Base-by-base conservation (phyloP, 2,329 filamentous ascomycete species). In the Pseudopyricularia javanii region DNA sequence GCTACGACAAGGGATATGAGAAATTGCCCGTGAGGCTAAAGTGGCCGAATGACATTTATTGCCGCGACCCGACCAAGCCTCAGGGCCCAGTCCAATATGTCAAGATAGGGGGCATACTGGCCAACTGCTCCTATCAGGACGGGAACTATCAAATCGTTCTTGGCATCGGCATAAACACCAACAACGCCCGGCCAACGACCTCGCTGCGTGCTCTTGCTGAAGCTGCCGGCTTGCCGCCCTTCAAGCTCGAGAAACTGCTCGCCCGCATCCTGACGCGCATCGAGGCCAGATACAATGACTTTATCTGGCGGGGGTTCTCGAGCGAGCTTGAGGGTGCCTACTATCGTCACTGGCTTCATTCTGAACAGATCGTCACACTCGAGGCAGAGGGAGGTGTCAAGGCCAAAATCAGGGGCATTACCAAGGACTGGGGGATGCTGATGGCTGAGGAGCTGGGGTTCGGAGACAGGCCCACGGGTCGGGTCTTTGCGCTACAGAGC, bases 11-110 rank as follows among this genome's bases (percentile, higher is more conserved):
- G 2, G 88, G 84, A 7, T 97, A 94, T 66, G 74, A 80, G 6
- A 73, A 80, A 0, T 67, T 97, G 4, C 87, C 88, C 1, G 76
- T 98, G 40, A 90, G 87, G 64, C 70, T 98, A 32, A 98, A 98
- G 67, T 98, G 93, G 93, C 93, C 93, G 11, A 98, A 98, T 62
- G 93, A 98, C 63, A 88, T 98, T 53, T 91, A 89, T 62, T 85
- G 84, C 1, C 73, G 80, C 22, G 84, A 89, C 61, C 86, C 78
- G 6, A 71, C 67, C 52, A 74, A 74, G 48, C 73, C 72, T 65
- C 3, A 68, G 71, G 11, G 62, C 70, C 43, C 35, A 32, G 65
- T 69, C 0, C 63, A 70, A 2, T 93, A 93, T 59, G 83, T 90
- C 58, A 98, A 98, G 63, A 91, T 98, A 52, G 89, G 88, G 52